Conservation (phyloP, 768 basidiomycete genomes). For the Mycena latifolia region DNA sequence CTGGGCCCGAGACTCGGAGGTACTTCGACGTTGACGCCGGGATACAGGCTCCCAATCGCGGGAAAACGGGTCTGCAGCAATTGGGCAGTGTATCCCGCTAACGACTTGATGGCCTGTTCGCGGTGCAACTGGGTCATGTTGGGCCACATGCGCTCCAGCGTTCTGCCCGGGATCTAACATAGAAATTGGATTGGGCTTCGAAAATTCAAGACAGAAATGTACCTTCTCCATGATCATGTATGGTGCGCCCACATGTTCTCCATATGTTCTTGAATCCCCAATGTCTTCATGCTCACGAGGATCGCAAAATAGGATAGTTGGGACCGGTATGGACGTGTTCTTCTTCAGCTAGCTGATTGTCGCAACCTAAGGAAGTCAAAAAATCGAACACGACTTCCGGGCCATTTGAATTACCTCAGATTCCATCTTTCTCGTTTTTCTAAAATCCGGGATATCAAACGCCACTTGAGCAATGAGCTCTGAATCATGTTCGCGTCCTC, state of each 20-base stretch:
- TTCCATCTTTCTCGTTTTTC: conserved; percentile 10
- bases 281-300: background rate
- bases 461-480: conserved; percentile 1
- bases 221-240: conserved; percentile 16
- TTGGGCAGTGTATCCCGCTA: background rate
- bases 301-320: conserved; percentile 3
- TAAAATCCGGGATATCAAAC: conserved; percentile 7
- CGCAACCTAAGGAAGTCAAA: background rate
- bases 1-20: background rate
- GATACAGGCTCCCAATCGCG: conserved; percentile 5
- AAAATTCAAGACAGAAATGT: background rate
- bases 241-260: background rate
- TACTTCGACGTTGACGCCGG: background rate
- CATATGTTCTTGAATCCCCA: background rate
- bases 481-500: background rate
- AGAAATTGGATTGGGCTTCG: too few species aligned
- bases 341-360: conserved; percentile 1
- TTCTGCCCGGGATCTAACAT: background rate
- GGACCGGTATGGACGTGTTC: background rate
- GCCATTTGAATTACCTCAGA: background rate
- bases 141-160: background rate
- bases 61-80: conserved; percentile 2
- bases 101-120: background rate
- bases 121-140: background rate
- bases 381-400: background rate